phyloP scores from a whole-genome alignment of 202 grass and related monocot genomes.

The Tripidium arundinaceum region DNA sequence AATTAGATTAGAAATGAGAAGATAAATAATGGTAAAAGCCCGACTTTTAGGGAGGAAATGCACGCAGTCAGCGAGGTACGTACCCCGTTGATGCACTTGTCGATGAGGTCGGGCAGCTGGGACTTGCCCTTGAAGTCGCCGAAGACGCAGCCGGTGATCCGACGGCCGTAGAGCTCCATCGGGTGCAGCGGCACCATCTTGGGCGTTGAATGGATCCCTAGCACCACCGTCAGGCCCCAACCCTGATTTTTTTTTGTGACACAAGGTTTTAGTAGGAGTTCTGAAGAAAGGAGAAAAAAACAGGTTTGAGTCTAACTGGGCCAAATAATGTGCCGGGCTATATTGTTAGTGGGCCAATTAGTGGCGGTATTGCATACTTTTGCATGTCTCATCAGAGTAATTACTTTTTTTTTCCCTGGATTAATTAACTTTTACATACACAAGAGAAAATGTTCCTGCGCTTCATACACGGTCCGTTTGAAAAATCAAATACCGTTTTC shows the following conservation, averaged over 20 bases:
- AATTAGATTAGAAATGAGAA: neutral
- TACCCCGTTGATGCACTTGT: slow-evolving; percentile 68
- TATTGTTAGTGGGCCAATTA: neutral
- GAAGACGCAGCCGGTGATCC: slow-evolving; percentile 52
- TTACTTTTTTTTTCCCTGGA: no score
- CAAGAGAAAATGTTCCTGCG: no score
- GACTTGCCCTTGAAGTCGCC: slow-evolving; percentile 91
- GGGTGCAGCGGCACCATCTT: slow-evolving; percentile 77
- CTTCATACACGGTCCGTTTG: no score
- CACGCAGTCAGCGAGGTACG: neutral
- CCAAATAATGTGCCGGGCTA: neutral
- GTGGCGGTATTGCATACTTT: neutral
- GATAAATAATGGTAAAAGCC: neutral
- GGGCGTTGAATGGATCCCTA: slow-evolving; percentile 71
- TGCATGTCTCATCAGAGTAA: no score
- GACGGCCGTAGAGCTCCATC: slow-evolving; percentile 82
- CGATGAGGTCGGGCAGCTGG: slow-evolving; percentile 56
- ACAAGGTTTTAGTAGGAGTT: neutral
- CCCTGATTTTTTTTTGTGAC: slow-evolving; percentile 34
- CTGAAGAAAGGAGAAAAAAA: neutral
- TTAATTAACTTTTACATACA: no score
- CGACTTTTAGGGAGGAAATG: neutral
- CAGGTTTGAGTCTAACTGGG: neutral
- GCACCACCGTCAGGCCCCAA: slow-evolving; percentile 71
- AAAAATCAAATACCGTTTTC: no score